Evolutionary conservation across 192 early-diverging fungal genomes (phyloP).

Genomic region (Entomortierella chlamydospora): DNA sequence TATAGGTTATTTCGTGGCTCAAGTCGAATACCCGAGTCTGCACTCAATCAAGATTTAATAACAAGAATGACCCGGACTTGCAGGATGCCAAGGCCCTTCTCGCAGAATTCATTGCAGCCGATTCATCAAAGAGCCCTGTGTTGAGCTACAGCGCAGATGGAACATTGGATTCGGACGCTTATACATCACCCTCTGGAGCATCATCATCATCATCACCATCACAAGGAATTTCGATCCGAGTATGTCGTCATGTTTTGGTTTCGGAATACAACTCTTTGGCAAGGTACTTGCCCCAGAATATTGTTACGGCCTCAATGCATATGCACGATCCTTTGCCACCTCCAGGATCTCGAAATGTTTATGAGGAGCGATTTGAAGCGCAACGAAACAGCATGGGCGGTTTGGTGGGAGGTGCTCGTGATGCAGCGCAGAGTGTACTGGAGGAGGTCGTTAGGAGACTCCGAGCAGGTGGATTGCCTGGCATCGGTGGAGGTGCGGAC

Average conservation of each 20-base stretch:
- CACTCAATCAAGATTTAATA: conserved; percentile 29
- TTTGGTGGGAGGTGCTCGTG: conserved; percentile 27
- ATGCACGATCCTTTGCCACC: conserved; percentile 79
- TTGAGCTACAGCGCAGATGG: conserved; percentile 48
- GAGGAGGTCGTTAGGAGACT: conserved; percentile 40
- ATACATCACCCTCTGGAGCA: background rate
- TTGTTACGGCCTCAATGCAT: conserved; percentile 60
- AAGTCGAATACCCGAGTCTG: conserved; percentile 39
- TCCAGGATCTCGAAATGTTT: conserved; percentile 51
- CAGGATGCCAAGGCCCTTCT: conserved; percentile 21
- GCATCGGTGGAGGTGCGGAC: conserved; percentile 18
- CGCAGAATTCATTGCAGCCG: conserved; percentile 7
- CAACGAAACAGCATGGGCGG: conserved; percentile 24
- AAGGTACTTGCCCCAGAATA: conserved; percentile 62
- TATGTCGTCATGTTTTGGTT: conserved; percentile 54
- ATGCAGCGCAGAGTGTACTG: conserved; percentile 37
- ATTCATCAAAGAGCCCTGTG: background rate
- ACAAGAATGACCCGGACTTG: conserved; percentile 26
- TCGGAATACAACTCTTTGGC: conserved; percentile 63
- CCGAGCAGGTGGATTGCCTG: conserved; percentile 30
- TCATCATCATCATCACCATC: conserved; percentile 3
- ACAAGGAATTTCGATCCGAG: conserved; percentile 14
- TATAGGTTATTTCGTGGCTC: conserved; percentile 52
- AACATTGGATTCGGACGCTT: conserved; percentile 24
- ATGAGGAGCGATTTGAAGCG: conserved; percentile 45